These are phyloP conservation scores for Trametes cinnabarina DNA, from an alignment of 768 basidiomycete species.

Conservation along the genomic window DNA sequence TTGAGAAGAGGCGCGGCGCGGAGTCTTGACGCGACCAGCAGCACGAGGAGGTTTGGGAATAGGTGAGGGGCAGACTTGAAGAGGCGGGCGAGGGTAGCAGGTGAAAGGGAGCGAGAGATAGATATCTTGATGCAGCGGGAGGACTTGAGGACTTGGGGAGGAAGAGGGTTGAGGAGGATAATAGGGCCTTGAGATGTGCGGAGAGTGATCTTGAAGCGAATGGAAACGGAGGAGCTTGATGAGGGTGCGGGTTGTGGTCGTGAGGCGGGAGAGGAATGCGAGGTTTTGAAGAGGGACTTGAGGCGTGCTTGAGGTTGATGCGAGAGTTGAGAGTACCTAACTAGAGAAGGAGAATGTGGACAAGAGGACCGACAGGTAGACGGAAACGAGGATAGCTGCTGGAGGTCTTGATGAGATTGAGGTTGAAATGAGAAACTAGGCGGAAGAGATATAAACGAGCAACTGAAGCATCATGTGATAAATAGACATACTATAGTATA, in stretches of 20 bases:
- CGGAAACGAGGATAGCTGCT: background rate
- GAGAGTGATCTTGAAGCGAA: background rate
- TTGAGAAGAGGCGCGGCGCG: too few relatives aligned
- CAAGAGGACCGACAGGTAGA: background rate
- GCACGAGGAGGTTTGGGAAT: background rate
- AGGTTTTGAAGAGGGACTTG: background rate
- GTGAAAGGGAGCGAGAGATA: too few relatives aligned
- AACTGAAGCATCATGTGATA: too few relatives aligned
- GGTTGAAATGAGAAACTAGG: too few relatives aligned
- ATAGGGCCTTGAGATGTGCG: background rate
- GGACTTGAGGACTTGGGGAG: background rate
- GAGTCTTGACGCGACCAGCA: too few relatives aligned
- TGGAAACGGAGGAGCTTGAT: background rate
- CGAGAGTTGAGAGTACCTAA: background rate
- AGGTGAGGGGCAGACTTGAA: background rate
- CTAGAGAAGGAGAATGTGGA: background rate
- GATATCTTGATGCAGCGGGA: background rate
- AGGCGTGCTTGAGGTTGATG: background rate
- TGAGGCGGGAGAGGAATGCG: background rate
- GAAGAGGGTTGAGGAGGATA: too few relatives aligned
- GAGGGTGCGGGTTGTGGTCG: background rate
- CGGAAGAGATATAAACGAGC: too few relatives aligned
- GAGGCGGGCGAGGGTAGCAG: background rate
- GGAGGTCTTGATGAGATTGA: too few relatives aligned
- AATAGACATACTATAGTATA: too few relatives aligned